phyloP scores from a whole-genome alignment of 805 yeast species.

The Torulaspora microellipsoides region DNA sequence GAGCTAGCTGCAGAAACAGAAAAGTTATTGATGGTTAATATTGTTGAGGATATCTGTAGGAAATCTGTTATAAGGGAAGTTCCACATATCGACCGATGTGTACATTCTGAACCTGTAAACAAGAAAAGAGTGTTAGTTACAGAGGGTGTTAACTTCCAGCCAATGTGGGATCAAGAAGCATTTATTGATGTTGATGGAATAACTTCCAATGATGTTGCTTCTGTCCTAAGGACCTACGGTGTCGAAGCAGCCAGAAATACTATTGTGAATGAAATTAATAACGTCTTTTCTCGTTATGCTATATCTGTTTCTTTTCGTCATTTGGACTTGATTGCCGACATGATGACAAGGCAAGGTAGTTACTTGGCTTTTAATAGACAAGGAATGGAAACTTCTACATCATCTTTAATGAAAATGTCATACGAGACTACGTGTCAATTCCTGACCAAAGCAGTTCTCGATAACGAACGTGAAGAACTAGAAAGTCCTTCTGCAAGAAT shows the following conservation, averaged over 20 bases:
- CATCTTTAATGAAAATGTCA: slow-evolving; percentile 97
- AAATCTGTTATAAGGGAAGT: slow-evolving; percentile 90
- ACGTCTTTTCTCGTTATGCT: slow-evolving; percentile 95
- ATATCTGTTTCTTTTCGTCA: slow-evolving; percentile 90
- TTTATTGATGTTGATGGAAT: slow-evolving; percentile 87
- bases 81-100: slow-evolving; percentile 86
- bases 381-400: slow-evolving; percentile 93
- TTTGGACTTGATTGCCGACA: slow-evolving; percentile 93
- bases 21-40: slow-evolving; percentile 94
- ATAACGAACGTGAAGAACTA: slow-evolving; percentile 81
- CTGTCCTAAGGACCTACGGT: slow-evolving; percentile 88
- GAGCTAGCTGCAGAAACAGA: slow-evolving; percentile 82
- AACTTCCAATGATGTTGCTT: slow-evolving; percentile 86
- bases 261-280: slow-evolving; percentile 90
- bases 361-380: slow-evolving; percentile 96
- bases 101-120: slow-evolving; percentile 68
- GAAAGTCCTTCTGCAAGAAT: slow-evolving; percentile 91
- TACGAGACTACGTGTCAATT: slow-evolving; percentile 98
- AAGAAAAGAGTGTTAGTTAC: slow-evolving; percentile 80
- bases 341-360: slow-evolving; percentile 99
- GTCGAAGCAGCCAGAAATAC: slow-evolving; percentile 99
- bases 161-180: slow-evolving; percentile 97
- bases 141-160: slow-evolving; percentile 96
- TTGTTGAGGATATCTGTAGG: slow-evolving; percentile 88
- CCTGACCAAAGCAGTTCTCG: slow-evolving; percentile 91